Evolutionary conservation across 768 basidiomycete genomes (phyloP).

Genomic region (Tephrocybe sp.): DNA sequence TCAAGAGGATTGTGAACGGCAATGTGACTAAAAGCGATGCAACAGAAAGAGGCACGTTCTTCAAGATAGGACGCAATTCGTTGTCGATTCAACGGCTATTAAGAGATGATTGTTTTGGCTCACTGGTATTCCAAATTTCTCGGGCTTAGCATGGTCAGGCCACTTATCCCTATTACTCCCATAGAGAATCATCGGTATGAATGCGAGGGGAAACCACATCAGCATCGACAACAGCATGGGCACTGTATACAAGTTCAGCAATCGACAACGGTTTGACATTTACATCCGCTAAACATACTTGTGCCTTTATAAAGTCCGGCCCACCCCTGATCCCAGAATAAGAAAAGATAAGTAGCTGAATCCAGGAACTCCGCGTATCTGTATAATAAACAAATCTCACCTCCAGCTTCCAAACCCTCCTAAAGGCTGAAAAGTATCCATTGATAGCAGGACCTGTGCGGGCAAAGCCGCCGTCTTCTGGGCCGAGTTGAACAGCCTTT

Average conservation of each 20-base stretch:
- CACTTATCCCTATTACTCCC: background rate
- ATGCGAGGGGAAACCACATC: background rate
- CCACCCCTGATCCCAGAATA: constrained; percentile 43
- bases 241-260: constrained; percentile 1
- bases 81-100: background rate
- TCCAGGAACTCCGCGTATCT: background rate
- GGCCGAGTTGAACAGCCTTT: constrained; percentile 73
- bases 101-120: background rate
- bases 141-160: constrained; percentile 2
- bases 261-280: background rate
- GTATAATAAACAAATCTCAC: constrained; percentile 40
- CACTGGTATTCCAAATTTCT: background rate
- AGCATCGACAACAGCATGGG: constrained; percentile 1
- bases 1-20: constrained; percentile 5
- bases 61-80: background rate
- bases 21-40: constrained; percentile 2
- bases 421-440: constrained; percentile 71
- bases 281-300: constrained; percentile 32
- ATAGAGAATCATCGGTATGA: background rate
- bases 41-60: background rate
- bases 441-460: constrained; percentile 72
- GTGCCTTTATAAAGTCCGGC: constrained; percentile 78
- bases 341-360: too few species aligned
- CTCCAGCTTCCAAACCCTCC: constrained; percentile 70
- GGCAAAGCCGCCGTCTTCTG: constrained; percentile 59